These are phyloP conservation scores for Euphorbia tirucalli DNA, from an alignment of 345 rosid species.

Conservation along the genomic window DNA sequence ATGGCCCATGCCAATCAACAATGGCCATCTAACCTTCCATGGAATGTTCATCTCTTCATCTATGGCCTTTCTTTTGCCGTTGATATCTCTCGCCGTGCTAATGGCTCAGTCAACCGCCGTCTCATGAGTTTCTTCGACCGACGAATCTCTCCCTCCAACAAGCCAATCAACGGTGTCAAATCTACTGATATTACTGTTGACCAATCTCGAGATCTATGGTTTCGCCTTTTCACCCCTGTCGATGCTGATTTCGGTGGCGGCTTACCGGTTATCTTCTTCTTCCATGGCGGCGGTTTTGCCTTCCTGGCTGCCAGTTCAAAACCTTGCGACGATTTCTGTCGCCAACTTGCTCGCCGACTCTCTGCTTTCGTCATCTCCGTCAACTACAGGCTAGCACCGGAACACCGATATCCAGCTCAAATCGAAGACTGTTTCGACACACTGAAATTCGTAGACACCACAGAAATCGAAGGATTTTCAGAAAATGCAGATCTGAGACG, in stretches of 20 bases:
- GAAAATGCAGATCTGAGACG: not conserved
- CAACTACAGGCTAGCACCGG: conserved; percentile 35
- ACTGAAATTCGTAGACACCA: not conserved
- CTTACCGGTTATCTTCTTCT: conserved; percentile 35
- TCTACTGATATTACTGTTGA: not conserved
- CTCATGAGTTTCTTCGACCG: conserved; percentile 9
- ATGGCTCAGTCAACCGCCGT: conserved; percentile 5
- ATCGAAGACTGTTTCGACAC: conserved; percentile 32
- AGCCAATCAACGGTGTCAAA: not conserved
- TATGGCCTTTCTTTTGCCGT: not conserved
- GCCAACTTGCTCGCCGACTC: conserved; percentile 21
- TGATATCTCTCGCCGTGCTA: not conserved
- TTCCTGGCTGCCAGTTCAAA: conserved; percentile 22
- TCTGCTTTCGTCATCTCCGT: conserved; percentile 29
- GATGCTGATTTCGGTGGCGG: no score
- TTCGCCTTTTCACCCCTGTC: conserved; percentile 30
- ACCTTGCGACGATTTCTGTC: conserved; percentile 24
- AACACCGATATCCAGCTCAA: conserved; percentile 33
- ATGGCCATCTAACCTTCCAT: conserved; percentile 3
- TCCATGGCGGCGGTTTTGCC: conserved; percentile 43
- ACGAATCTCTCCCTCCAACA: conserved; percentile 1
- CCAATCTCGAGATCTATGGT: conserved; percentile 23
- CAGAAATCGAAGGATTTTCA: not conserved
- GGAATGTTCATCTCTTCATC: conserved; percentile 10
- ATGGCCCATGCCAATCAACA: no score